Evolutionary conservation across 306 rosid genomes (phyloP).

Genomic region (Leucaena leucocephala): DNA sequence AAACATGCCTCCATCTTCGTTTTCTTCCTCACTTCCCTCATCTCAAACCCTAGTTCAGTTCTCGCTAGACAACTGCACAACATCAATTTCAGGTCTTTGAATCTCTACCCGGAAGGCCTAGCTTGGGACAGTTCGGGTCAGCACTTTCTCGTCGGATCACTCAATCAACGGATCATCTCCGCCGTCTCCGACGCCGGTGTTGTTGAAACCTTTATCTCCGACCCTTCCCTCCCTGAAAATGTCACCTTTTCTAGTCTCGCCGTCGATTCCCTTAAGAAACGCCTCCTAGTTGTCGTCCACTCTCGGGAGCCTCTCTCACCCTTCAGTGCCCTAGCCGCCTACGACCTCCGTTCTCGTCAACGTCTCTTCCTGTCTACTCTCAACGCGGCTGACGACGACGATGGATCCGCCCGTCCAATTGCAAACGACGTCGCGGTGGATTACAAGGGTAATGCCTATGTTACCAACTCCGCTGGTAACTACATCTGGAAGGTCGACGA

Average conservation of each 20-base stretch:
- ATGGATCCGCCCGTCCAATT: not conserved
- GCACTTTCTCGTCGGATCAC: constrained; percentile 76
- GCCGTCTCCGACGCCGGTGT: constrained; percentile 83
- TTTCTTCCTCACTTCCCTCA: constrained; percentile 10
- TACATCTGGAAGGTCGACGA: constrained; percentile 74
- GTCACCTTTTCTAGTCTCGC: constrained; percentile 66
- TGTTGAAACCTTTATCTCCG: constrained; percentile 62
- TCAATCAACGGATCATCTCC: constrained; percentile 48
- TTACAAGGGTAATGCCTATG: constrained; percentile 68
- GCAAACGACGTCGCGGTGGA: constrained; percentile 73
- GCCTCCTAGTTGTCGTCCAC: constrained; percentile 66
- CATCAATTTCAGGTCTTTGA: constrained; percentile 66
- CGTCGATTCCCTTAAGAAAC: constrained; percentile 50
- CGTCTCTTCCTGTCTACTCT: constrained; percentile 61
- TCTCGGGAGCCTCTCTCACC: constrained; percentile 42
- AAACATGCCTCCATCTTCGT: not conserved
- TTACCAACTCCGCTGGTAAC: constrained; percentile 73
- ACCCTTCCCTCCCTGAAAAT: constrained; percentile 56
- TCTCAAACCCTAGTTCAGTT: constrained; percentile 24
- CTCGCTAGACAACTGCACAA: constrained; percentile 53
- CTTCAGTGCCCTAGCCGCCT: constrained; percentile 77
- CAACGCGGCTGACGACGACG: not conserved
- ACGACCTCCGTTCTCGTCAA: constrained; percentile 58
- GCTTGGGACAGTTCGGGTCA: constrained; percentile 70
- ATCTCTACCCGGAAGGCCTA: constrained; percentile 72